These are phyloP conservation scores for Boletus pseudopeckii DNA, from an alignment of 768 basidiomycete species.

Conservation along the genomic window DNA sequence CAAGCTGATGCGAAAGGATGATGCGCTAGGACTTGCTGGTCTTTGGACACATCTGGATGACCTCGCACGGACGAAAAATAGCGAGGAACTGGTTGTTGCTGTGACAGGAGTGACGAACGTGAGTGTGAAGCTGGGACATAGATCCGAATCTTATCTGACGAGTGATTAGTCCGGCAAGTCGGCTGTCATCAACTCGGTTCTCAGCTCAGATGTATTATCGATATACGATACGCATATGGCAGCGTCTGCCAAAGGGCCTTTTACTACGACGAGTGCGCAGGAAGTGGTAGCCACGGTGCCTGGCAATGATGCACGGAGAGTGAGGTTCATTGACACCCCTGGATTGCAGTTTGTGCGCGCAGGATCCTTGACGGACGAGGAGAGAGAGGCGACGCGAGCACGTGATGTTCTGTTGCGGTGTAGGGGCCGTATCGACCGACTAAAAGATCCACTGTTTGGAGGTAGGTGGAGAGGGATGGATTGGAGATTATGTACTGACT, in stretches of 20 bases:
- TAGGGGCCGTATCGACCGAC: conserved; percentile 76
- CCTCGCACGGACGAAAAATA: conserved; percentile 46
- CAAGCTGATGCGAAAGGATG: conserved; percentile 42
- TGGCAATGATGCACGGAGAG: conserved; percentile 35
- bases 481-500: conserved; percentile 11
- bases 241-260: conserved; percentile 51
- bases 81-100: conserved; percentile 59
- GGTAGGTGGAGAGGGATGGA: conserved; percentile 44
- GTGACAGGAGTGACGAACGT: conserved; percentile 86
- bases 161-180: conserved; percentile 74
- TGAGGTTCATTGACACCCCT: conserved; percentile 83
- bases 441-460: conserved; percentile 74
- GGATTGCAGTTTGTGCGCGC: conserved; percentile 59
- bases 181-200: conserved; percentile 76
- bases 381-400: conserved; percentile 32
- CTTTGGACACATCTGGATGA: conserved; percentile 47
- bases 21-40: conserved; percentile 60
- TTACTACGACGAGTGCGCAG: conserved; percentile 69
- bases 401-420: conserved; percentile 77
- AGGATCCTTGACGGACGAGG: conserved; percentile 31
- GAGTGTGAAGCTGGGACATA: conserved; percentile 24
- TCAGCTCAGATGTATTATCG: conserved; percentile 47
- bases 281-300: conserved; percentile 51
- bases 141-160: conserved; percentile 4
- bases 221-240: conserved; percentile 51